These are phyloP conservation scores for Agrocybe chaxingu DNA, from an alignment of 768 basidiomycete genomes.

Conservation along the genomic window DNA sequence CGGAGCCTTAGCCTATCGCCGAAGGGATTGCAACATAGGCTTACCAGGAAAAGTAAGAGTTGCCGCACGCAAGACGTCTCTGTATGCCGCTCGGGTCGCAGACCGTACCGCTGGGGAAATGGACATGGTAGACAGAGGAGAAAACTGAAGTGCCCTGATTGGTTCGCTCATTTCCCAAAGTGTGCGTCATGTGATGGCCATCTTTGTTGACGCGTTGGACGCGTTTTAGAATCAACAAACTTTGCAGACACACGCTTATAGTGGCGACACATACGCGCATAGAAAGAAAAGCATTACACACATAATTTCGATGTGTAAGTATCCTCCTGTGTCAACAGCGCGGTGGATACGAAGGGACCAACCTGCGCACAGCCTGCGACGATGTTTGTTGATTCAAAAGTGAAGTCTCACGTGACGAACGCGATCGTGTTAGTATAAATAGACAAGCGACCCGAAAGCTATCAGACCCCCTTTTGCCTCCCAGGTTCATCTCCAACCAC, in stretches of 20 bases:
- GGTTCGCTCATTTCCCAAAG: slow-evolving; percentile 13
- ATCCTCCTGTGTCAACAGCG: not conserved
- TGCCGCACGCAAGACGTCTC: slow-evolving; percentile 66
- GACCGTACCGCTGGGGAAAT: slow-evolving; percentile 56
- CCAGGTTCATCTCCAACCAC: slow-evolving; percentile 23
- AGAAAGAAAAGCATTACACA: not conserved
- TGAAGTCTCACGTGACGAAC: slow-evolving; percentile 35
- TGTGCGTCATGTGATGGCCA: slow-evolving; percentile 19
- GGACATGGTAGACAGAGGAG: slow-evolving; percentile 37
- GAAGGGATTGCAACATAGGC: slow-evolving; percentile 1
- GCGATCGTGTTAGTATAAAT: slow-evolving; percentile 48
- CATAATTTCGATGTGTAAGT: not conserved
- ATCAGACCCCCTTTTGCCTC: slow-evolving; percentile 37
- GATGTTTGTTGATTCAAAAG: slow-evolving; percentile 39
- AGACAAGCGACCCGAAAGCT: slow-evolving; percentile 27
- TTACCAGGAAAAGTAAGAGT: slow-evolving; percentile 63
- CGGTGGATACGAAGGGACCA: not conserved
- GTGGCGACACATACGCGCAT: not conserved
- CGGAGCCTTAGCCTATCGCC: not conserved
- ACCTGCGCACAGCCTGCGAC: slow-evolving; percentile 3
- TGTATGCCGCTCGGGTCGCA: slow-evolving; percentile 72
- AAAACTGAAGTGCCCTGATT: slow-evolving; percentile 17
- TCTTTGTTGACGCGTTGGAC: slow-evolving; percentile 15
- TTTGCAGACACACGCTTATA: slow-evolving; percentile 10
- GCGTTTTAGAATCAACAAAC: slow-evolving; percentile 20